phyloP scores from a whole-genome alignment of 2,329 filamentous ascomycete genomes.

The Penicillium sp. region DNA sequence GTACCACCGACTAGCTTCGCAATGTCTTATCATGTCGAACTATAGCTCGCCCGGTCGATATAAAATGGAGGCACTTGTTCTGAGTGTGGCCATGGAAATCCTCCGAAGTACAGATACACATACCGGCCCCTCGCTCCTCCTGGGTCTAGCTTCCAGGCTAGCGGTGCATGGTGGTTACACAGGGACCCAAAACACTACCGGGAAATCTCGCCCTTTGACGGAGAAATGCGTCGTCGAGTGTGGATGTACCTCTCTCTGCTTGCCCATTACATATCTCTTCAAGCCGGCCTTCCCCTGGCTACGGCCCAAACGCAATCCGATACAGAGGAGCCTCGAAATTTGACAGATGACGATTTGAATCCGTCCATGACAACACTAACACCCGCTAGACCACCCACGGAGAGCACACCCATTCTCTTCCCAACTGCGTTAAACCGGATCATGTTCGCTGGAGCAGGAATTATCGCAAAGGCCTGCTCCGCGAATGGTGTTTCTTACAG shows the following conservation, averaged over 20 bases:
- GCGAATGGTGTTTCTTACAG: constrained; percentile 1
- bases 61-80: constrained; percentile 2
- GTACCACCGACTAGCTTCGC: constrained; percentile 1
- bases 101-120: constrained; percentile 3
- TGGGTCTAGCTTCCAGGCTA: background rate
- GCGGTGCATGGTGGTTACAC: constrained; percentile 2
- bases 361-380: background rate
- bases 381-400: background rate
- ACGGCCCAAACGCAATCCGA: background rate
- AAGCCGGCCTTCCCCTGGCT: background rate
- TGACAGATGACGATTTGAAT: background rate
- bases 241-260: constrained; percentile 1
- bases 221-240: constrained; percentile 2
- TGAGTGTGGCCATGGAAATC: constrained; percentile 6
- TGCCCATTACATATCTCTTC: background rate
- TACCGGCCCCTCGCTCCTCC: background rate
- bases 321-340: constrained; percentile 3
- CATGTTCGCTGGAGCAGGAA: constrained; percentile 1
- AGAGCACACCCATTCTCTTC: background rate
- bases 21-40: constrained; percentile 1
- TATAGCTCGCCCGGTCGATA: background rate
- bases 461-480: background rate
- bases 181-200: constrained; percentile 1
- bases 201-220: background rate
- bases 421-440: constrained; percentile 1